Conservation (phyloP, 106 monocot species). For the Cymbidium sinense region DNA sequence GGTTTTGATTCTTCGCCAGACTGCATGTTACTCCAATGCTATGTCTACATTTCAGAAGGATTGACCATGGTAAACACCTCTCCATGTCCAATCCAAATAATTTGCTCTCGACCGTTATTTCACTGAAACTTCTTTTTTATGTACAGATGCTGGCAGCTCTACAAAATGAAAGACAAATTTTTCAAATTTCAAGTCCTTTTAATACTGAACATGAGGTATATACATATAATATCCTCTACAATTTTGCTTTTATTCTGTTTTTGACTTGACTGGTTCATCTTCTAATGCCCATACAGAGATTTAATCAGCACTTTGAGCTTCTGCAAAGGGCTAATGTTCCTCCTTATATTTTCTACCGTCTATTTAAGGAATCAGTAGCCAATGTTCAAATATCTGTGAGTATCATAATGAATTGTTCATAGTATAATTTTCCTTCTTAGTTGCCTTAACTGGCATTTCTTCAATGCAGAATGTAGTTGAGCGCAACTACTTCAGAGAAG, state of each 20-base stretch:
- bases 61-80: constrained; percentile 57
- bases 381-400: constrained; percentile 66
- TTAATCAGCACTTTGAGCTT: constrained; percentile 89
- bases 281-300: constrained; percentile 48
- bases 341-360: constrained; percentile 55
- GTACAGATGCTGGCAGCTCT: constrained; percentile 84
- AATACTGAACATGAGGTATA: constrained; percentile 84
- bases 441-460: not conserved
- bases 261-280: not conserved
- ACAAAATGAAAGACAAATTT: constrained; percentile 48
- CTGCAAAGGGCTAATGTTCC: constrained; percentile 87
- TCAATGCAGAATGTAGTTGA: constrained; percentile 36
- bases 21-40: constrained; percentile 71
- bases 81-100: not conserved
- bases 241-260: not conserved
- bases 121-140: not conserved
- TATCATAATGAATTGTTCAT: not conserved
- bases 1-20: constrained; percentile 31
- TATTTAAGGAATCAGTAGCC: constrained; percentile 63
- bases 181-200: constrained; percentile 53
- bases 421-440: not conserved
- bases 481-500: constrained; percentile 72
- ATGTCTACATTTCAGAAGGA: constrained; percentile 73
- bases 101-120: not conserved
- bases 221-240: too few relatives aligned